Evolutionary conservation across 768 basidiomycete species (phyloP), one percentile per base, ranked within the genome.

Genomic region (Amanita inopinata): DNA sequence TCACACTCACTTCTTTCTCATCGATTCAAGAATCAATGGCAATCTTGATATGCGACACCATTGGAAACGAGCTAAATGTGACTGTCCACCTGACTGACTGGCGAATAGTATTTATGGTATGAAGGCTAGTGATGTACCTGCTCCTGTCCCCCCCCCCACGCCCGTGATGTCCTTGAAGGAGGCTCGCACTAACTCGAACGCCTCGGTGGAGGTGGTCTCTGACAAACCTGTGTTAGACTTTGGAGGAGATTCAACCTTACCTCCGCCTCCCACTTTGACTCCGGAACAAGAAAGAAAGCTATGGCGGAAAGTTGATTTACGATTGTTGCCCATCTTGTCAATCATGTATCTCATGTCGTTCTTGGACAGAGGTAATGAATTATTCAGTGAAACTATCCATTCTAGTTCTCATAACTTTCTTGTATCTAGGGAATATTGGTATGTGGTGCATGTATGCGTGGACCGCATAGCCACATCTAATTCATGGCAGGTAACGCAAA

Each of bases 311-410:
- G 63, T 81, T 17, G 80, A 82, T 47, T 25, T 66, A 4, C 61
- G 74, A 38, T 59, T 80, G 31, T 69, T 78, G 67, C 75, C 77
- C 0, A 76, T 78, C 15, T 56, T 82, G 17, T 60, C 70, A 2
- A 45, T 78, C 33, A 73, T 82, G 65, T 81, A 80, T 51, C 59
- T 83, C 33, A 54, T 80, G 19, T 74, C 74, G 3, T 81, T 80
- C 56, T 60, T 81, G 55, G 81, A 83, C 53, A 61, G 80, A 65
- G 75, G 76, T 69, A 37, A 52, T 24, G 4, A 18, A 18, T 33
- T 36, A 2, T 4, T 2, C 6, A 35, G 17, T 0, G 4, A 6
- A 30, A 9, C 7, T 19, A n/a, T 5, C 9, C 8, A 33, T 20
- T 35, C 15, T 23, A 6, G 18, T 20, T 14, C 19, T 18, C 34